A percentile compares a stretch with the other conserved stretches of the same genome.
phyloP scores from a whole-genome alignment of 2,329 filamentous ascomycete species.

The Talaromyces sp. region DNA sequence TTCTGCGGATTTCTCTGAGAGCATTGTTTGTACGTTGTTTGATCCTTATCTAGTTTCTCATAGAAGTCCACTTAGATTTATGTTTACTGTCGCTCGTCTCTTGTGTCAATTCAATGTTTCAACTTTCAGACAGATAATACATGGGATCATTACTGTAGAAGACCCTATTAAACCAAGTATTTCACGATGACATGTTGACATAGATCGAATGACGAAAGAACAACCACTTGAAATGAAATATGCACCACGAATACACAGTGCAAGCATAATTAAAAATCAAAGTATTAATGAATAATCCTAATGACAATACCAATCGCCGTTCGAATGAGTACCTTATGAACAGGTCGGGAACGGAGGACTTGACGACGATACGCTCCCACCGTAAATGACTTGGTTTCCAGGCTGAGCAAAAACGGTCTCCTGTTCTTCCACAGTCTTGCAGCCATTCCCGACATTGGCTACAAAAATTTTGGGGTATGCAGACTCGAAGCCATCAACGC shows the following conservation, averaged over 20 bases:
- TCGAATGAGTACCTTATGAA: background rate
- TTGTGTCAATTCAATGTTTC: background rate
- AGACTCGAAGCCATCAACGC: conserved; percentile 10
- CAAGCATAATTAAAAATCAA: background rate
- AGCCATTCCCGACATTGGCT: conserved; percentile 33
- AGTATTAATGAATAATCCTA: background rate
- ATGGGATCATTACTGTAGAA: background rate
- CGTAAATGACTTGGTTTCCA: conserved; percentile 39
- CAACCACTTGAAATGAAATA: background rate
- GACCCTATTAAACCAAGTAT: background rate
- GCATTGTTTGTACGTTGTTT: background rate
- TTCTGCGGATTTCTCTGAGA: background rate
- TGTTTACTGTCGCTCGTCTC: background rate
- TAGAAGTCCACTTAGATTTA: background rate
- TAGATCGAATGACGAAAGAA: background rate
- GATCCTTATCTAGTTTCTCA: background rate
- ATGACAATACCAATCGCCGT: no score
- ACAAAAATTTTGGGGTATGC: conserved; percentile 13
- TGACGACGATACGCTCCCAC: background rate
- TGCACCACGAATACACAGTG: background rate
- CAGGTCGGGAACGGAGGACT: conserved; percentile 7
- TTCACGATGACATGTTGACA: background rate
- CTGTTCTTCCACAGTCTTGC: conserved; percentile 55
- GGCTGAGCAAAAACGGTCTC: conserved; percentile 65
- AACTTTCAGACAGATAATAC: background rate